Evolutionary conservation across 192 early-diverging fungal species (phyloP).

Genomic region (Glomus cerebriforme): DNA sequence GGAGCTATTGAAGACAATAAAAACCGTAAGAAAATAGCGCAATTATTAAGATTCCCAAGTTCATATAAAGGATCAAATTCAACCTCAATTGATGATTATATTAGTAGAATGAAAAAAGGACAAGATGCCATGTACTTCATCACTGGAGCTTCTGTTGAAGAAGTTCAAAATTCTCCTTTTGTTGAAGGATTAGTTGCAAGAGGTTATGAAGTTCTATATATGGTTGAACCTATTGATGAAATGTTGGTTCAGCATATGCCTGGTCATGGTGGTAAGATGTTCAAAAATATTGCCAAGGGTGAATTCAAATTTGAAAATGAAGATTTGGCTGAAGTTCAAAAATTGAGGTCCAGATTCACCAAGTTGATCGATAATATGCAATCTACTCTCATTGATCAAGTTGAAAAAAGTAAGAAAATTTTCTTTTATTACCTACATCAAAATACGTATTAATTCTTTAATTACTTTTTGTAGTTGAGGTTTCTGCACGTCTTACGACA

Average conservation of each 20-base stretch:
- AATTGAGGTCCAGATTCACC: slow-evolving; percentile 52
- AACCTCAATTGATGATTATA: slow-evolving; percentile 73
- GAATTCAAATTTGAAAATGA: slow-evolving; percentile 66
- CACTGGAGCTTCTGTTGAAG: slow-evolving; percentile 69
- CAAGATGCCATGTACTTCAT: slow-evolving; percentile 92
- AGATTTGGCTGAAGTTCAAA: slow-evolving; percentile 46
- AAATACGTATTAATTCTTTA: background rate
- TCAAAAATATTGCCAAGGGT: slow-evolving; percentile 74
- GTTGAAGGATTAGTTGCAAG: slow-evolving; percentile 86
- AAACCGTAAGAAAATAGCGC: slow-evolving; percentile 73
- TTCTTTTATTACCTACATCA: background rate
- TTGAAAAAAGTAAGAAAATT: slow-evolving; percentile 47
- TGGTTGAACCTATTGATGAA: slow-evolving; percentile 77
- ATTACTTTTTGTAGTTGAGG: slow-evolving; percentile 51
- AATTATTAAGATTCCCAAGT: slow-evolving; percentile 80
- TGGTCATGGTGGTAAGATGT: slow-evolving; percentile 74
- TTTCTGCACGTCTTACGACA: slow-evolving; percentile 78
- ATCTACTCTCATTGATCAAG: slow-evolving; percentile 44
- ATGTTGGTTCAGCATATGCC: slow-evolving; percentile 72
- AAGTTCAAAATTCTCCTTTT: slow-evolving; percentile 84
- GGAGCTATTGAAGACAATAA: slow-evolving; percentile 84
- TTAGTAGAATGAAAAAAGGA: slow-evolving; percentile 83
- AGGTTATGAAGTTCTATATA: slow-evolving; percentile 87
- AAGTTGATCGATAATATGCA: slow-evolving; percentile 64
- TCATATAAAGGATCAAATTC: slow-evolving; percentile 54